Evolutionary conservation across 192 early-diverging fungal species (phyloP).

Genomic region (Podila verticillata): DNA sequence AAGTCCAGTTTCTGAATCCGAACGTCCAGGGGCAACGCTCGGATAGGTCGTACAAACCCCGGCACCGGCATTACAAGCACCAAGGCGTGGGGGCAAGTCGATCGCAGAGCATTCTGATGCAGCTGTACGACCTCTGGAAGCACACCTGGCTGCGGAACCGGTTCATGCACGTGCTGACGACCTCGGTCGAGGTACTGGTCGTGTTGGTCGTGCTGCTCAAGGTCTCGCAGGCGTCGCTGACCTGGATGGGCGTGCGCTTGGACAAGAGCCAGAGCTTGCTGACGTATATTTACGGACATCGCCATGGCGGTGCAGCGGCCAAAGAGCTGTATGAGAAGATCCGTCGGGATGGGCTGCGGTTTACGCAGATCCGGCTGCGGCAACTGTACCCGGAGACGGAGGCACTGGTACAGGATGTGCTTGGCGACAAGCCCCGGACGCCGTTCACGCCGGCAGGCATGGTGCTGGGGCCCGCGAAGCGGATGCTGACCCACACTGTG

Average conservation of each 20-base stretch:
- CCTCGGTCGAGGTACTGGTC: slow-evolving; percentile 24
- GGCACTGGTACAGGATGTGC: slow-evolving; percentile 9
- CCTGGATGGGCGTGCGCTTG: slow-evolving; percentile 15
- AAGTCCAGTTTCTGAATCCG: slow-evolving; percentile 15
- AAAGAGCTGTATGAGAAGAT: slow-evolving; percentile 41
- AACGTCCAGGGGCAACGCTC: slow-evolving; percentile 8
- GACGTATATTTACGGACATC: slow-evolving; percentile 24
- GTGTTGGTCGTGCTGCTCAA: slow-evolving; percentile 29
- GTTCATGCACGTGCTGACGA: slow-evolving; percentile 43
- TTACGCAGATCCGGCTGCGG: not conserved
- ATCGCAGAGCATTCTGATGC: slow-evolving; percentile 23
- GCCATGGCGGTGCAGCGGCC: slow-evolving; percentile 10
- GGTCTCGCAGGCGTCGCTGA: slow-evolving; percentile 6
- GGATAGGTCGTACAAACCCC: not conserved
- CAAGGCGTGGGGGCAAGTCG: slow-evolving; percentile 28
- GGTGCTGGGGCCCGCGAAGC: slow-evolving; percentile 19
- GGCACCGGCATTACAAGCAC: slow-evolving; percentile 17
- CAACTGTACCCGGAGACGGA: slow-evolving; percentile 1
- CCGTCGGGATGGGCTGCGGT: slow-evolving; percentile 14
- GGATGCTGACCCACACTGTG: slow-evolving; percentile 21
- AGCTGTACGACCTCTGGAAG: slow-evolving; percentile 39
- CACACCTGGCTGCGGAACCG: slow-evolving; percentile 35
- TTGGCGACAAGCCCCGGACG: not conserved
- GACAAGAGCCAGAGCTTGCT: slow-evolving; percentile 15
- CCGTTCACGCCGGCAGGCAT: slow-evolving; percentile 31